Evolutionary conservation across 2,329 filamentous ascomycete species (phyloP).

Genomic region (Myriosclerotinia curreyana): DNA sequence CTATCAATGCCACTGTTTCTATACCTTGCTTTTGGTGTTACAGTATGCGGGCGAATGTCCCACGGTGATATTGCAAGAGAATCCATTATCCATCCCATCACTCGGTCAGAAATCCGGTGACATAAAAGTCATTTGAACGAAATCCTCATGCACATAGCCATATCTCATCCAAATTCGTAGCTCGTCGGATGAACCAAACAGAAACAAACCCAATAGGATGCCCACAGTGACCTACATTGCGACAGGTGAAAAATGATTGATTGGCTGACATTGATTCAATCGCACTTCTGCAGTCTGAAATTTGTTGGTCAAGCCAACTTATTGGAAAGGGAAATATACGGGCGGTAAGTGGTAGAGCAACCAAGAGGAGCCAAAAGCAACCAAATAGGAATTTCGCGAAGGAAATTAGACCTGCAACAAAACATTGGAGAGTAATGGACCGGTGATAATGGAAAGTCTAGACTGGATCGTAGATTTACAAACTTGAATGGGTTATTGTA

Average conservation of each 20-base stretch:
- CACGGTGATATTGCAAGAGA: too few species aligned
- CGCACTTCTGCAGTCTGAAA: background rate
- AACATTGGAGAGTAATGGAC: background rate
- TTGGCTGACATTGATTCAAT: background rate
- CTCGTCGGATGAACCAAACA: background rate
- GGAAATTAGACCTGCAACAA: constrained; percentile 17
- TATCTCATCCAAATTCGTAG: background rate
- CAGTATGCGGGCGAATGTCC: too few species aligned
- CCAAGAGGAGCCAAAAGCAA: background rate
- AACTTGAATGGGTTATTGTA: background rate
- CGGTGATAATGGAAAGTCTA: background rate
- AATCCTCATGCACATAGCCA: background rate
- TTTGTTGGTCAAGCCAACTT: background rate
- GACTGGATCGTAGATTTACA: background rate
- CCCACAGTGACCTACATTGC: background rate
- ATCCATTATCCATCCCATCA: background rate
- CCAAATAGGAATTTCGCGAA: constrained; percentile 19
- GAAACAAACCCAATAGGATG: background rate
- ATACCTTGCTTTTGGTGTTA: background rate
- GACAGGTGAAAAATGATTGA: background rate
- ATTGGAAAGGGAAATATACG: constrained; percentile 11
- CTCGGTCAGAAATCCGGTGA: background rate
- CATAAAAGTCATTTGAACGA: background rate
- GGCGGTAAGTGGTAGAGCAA: background rate
- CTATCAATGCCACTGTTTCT: constrained; percentile 1